Evolutionary conservation across 2,329 filamentous ascomycete species (phyloP), one percentile per base, ranked within the genome.

Genomic region (Phaeoacremonium minimum): DNA sequence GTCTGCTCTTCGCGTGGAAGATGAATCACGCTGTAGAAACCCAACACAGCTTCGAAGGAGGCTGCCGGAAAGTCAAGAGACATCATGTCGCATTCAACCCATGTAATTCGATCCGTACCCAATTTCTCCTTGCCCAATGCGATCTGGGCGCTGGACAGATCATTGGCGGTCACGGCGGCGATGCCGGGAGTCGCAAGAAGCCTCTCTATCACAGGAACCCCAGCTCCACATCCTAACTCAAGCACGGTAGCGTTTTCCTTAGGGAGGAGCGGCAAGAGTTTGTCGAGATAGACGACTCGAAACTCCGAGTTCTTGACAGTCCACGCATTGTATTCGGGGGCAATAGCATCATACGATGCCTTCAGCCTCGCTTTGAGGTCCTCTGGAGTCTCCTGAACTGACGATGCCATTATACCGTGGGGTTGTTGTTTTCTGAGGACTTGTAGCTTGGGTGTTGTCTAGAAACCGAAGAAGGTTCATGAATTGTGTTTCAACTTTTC

Each of bases 1-100:
- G 44, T 52, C 53, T 80, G 75, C 48, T 79, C 72, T 3, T 54
- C 53, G 5, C 64, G 61, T 2, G 74, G 72, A 4, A 80, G 60
- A 44, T 80, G 75, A 35, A 77, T 68, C 35, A 80, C 49, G 26
- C 67, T 73, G 53, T 75, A 79, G 46, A 79, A 66, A 0, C 56
- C 74, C 1, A 71, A 46, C 2, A 76, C 62, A 5, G 66, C 71
- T 39, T 76, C 64, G 37, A 79, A 61, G 0, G 57, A 56, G 1
- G 30, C 50, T 0, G 44, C 39, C 0, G 46, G 22, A 34, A 64
- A 64, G 3, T 46, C 35, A 5, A 67, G 55, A 2, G n/a, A 8
- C 33, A 39, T 39, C 32, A 39, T 39, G n/a, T 42, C 36, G 5
- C 36, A 18, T 30, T 42, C 29, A 15, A 42, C 15, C 36, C 32